phyloP scores from a whole-genome alignment of 805 yeast genomes.

The Kluyveromyces wickerhamii region DNA sequence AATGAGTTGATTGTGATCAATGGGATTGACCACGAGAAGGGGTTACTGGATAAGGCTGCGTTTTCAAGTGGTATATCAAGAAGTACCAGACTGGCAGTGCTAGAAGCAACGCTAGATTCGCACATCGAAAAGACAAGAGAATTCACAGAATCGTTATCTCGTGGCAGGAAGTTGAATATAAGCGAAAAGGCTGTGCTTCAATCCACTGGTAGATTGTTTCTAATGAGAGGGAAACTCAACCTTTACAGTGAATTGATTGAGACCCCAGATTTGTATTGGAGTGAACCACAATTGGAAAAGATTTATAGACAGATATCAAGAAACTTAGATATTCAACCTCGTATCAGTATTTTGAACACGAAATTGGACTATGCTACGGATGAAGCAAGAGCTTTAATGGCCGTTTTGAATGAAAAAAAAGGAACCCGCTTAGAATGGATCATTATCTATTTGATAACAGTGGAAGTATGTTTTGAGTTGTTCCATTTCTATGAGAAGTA shows the following conservation, averaged over 20 bases:
- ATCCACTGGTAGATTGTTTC: constrained; percentile 65
- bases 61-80: constrained; percentile 83
- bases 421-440: constrained; percentile 81
- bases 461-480: constrained; percentile 78
- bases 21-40: constrained; percentile 38
- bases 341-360: constrained; percentile 73
- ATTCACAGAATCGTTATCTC: constrained; percentile 58
- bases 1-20: constrained; percentile 69
- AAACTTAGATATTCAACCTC: constrained; percentile 64
- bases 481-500: constrained; percentile 63
- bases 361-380: constrained; percentile 88
- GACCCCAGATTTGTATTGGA: constrained; percentile 91
- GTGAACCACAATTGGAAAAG: constrained; percentile 75
- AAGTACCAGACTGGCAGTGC: constrained; percentile 74
- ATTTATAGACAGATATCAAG: constrained; percentile 66
- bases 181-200: constrained; percentile 55
- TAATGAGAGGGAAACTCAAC: constrained; percentile 75
- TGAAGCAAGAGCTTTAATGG: constrained; percentile 69
- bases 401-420: constrained; percentile 67
- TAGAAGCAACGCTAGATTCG: constrained; percentile 65
- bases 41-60: constrained; percentile 71
- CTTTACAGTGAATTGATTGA: constrained; percentile 83
- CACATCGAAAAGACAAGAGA: constrained; percentile 56
- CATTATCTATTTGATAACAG: constrained; percentile 71
- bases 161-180: constrained; percentile 46